Evolutionary conservation across 257 asterid species (phyloP), one percentile per base, ranked within the genome.

Genomic region (Ballota nigra): DNA sequence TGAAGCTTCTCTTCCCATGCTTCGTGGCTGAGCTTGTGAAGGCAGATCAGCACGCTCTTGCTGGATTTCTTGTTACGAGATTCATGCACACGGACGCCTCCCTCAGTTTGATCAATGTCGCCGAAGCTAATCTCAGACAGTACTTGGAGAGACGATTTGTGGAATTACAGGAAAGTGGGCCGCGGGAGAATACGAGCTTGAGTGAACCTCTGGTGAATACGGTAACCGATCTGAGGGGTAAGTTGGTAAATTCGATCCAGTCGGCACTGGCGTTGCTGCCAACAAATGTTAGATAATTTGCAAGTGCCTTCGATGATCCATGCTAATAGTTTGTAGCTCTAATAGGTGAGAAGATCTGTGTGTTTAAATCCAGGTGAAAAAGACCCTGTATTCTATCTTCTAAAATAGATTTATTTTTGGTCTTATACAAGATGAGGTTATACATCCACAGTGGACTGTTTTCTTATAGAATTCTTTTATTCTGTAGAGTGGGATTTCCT

Each of bases 21-120:
- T 92, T 86, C 38, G 58, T 88, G 56, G 81, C 88, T 2, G 98
- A 92, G 94, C 96, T 92, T 18, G 95, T 95, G 88, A 87, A 82
- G 71, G 86, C 89, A 5, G 92, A 84, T 13, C 99, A 95, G 84
- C 86, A 80, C 68, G 71, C 92, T 66, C 81, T 95, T 20, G 99
- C 97, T 1, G 97, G 98, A 18, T 83, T 92, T 79, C 79, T 95
- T 56, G 91, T 88, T 16, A 84, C 94, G 7, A 88, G 66, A 78
- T 82, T 88, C 66, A 75, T 85, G 91, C 97, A 88, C 80, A 75
- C 85, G 15, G 87, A 87, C 51, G 84, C 87, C 72, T 88, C 89
- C 0, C 82, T 89, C 49, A 79, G 96, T 75, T 77, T 95, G 80
- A 75, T 95, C 34, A 89, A 84, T 77, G 71, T 88, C 26, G 89